These are phyloP conservation scores for Corrigiola litoralis DNA, from an alignment of 179 eudicot genomes.

Conservation along the genomic window DNA sequence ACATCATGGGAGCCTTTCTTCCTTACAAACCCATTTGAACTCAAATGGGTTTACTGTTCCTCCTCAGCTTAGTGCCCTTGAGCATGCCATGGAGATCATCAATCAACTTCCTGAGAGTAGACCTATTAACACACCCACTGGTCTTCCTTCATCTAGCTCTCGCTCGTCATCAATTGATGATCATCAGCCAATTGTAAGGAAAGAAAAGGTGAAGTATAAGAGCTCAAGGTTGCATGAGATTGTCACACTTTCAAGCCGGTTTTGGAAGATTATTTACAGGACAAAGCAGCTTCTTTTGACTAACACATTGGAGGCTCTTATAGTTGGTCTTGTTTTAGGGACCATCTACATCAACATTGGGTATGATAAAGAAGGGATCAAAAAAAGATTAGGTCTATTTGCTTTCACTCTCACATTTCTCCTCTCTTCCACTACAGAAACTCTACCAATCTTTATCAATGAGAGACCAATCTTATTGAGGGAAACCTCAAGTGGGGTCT, in stretches of 20 bases:
- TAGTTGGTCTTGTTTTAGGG: constrained; percentile 82
- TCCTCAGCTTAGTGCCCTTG: constrained; percentile 80
- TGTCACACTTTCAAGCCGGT: constrained; percentile 50
- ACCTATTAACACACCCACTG: not conserved
- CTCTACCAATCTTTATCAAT: constrained; percentile 81
- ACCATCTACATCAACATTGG: constrained; percentile 86
- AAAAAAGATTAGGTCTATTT: constrained; percentile 78
- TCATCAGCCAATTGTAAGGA: not conserved
- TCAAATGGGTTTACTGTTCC: constrained; percentile 66
- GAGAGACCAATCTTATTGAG: constrained; percentile 76
- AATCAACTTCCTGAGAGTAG: constrained; percentile 33
- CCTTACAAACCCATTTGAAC: constrained; percentile 47
- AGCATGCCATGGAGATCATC: constrained; percentile 83
- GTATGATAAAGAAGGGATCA: constrained; percentile 63
- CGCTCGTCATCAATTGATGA: not conserved
- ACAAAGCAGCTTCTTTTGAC: constrained; percentile 80
- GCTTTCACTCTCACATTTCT: constrained; percentile 94
- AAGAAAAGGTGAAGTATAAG: constrained; percentile 38
- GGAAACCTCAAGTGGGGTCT: constrained; percentile 91
- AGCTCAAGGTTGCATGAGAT: constrained; percentile 82
- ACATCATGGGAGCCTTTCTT: constrained; percentile 69
- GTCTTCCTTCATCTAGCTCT: constrained; percentile 6
- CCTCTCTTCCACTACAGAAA: constrained; percentile 87
- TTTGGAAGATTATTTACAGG: constrained; percentile 74
- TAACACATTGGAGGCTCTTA: constrained; percentile 70